Conservation (phyloP, 495 filamentous ascomycete genomes). For the Barbatosphaeria neglecta region DNA sequence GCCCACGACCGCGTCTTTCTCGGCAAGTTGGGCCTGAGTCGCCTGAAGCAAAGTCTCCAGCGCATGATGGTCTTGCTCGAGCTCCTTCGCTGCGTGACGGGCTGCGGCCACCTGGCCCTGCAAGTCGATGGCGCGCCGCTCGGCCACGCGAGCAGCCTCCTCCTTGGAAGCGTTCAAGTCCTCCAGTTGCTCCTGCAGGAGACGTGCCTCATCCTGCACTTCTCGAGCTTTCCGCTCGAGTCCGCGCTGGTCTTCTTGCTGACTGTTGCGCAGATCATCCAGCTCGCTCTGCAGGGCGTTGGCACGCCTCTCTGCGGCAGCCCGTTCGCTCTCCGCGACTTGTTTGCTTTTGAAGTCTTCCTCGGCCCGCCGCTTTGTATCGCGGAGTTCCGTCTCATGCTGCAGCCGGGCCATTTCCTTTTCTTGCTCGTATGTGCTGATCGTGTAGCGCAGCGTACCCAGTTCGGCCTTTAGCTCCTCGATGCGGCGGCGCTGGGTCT, state of each 20-base stretch:
- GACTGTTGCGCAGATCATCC: conserved; percentile 40
- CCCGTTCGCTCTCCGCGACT: conserved; percentile 56
- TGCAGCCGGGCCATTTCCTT: conserved; percentile 63
- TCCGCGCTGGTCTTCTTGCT: conserved; percentile 46
- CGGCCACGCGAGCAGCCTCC: conserved; percentile 55
- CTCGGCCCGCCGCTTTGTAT: conserved; percentile 61
- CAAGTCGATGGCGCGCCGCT: conserved; percentile 59
- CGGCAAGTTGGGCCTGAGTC: conserved; percentile 52
- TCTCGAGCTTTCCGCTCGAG: conserved; percentile 62
- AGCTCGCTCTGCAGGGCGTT: conserved; percentile 61
- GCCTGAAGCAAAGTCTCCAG: conserved; percentile 50
- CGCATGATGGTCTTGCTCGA: conserved; percentile 58
- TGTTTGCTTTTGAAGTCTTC: conserved; percentile 77
- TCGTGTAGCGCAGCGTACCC: conserved; percentile 39
- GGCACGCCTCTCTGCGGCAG: conserved; percentile 56
- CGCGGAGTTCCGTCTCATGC: conserved; percentile 73
- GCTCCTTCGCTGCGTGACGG: conserved; percentile 54
- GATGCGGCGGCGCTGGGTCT: conserved; percentile 34
- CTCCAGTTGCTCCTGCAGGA: conserved; percentile 64
- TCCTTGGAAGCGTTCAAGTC: conserved; percentile 62
- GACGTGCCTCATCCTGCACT: conserved; percentile 58
- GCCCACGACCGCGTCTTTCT: conserved; percentile 58
- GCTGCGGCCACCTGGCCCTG: conserved; percentile 58
- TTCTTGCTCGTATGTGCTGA: conserved; percentile 69
- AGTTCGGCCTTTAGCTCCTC: conserved; percentile 46